Conservation (phyloP, 331 rosid species). For the Quercus phellos region DNA sequence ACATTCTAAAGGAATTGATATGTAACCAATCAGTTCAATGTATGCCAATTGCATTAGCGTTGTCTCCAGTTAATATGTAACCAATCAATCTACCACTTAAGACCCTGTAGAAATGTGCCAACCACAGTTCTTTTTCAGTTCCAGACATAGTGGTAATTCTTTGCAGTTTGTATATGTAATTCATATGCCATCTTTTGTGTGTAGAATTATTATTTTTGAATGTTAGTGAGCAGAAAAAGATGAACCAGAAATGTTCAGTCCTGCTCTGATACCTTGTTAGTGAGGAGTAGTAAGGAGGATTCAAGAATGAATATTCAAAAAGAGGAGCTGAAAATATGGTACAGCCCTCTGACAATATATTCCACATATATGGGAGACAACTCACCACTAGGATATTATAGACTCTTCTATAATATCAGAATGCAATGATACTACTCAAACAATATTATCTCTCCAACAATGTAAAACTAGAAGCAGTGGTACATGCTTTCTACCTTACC, state of each 20-base stretch:
- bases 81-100: not conserved
- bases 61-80: not conserved
- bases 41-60: not conserved
- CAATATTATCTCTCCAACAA: no score
- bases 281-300: no score
- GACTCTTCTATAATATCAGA: no score
- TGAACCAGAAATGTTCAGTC: no score
- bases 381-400: no score
- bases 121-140: not conserved
- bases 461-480: not conserved
- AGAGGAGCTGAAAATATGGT: no score
- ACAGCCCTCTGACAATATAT: no score
- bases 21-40: not conserved
- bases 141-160: not conserved
- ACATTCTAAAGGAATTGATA: not conserved
- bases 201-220: not conserved
- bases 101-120: not conserved
- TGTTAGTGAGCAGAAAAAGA: no score
- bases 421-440: no score
- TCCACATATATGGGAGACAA: no score
- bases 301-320: no score
- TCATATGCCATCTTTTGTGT: not conserved
- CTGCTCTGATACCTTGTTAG: no score
- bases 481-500: not conserved
- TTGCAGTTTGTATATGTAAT: not conserved